Conservation (phyloP, 345 rosid genomes). For the Acer saccharum region DNA sequence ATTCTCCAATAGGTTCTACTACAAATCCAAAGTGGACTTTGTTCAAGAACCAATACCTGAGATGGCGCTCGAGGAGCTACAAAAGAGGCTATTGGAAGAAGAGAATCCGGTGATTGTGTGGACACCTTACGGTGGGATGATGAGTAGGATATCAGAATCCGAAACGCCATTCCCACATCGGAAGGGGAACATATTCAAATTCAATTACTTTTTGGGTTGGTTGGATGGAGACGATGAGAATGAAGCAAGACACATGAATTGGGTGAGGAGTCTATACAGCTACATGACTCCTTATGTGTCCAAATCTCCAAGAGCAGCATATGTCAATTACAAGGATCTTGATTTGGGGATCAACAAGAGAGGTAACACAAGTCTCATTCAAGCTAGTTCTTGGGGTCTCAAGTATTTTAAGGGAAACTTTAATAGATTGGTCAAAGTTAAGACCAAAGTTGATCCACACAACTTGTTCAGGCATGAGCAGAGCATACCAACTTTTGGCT, state of each 20-base stretch:
- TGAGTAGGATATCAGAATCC: constrained; percentile 36
- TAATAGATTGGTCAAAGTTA: constrained; percentile 45
- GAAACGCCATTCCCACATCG: constrained; percentile 21
- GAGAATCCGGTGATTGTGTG: constrained; percentile 60
- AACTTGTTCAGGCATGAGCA: constrained; percentile 67
- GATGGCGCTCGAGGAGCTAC: constrained; percentile 43
- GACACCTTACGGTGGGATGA: constrained; percentile 80
- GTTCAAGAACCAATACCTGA: constrained; percentile 38
- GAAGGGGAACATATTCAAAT: constrained; percentile 47
- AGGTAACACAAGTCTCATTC: constrained; percentile 23
- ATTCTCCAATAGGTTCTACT: constrained; percentile 41
- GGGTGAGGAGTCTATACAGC: constrained; percentile 44
- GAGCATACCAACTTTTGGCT: constrained; percentile 44
- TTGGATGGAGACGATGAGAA: constrained; percentile 20
- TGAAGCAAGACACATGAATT: constrained; percentile 22
- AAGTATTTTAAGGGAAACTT: constrained; percentile 54
- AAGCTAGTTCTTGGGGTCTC: constrained; percentile 47
- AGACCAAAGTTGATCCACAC: constrained; percentile 48
- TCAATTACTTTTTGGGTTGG: constrained; percentile 50
- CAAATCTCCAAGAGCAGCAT: constrained; percentile 52
- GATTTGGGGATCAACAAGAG: constrained; percentile 52
- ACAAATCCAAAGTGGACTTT: constrained; percentile 59
- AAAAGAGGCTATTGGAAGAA: constrained; percentile 47
- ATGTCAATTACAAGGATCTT: constrained; percentile 63
- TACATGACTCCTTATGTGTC: constrained; percentile 60